Evolutionary conservation across 768 basidiomycete species (phyloP), one percentile per base, ranked within the genome.

Genomic region (Thelephora ganbajun): DNA sequence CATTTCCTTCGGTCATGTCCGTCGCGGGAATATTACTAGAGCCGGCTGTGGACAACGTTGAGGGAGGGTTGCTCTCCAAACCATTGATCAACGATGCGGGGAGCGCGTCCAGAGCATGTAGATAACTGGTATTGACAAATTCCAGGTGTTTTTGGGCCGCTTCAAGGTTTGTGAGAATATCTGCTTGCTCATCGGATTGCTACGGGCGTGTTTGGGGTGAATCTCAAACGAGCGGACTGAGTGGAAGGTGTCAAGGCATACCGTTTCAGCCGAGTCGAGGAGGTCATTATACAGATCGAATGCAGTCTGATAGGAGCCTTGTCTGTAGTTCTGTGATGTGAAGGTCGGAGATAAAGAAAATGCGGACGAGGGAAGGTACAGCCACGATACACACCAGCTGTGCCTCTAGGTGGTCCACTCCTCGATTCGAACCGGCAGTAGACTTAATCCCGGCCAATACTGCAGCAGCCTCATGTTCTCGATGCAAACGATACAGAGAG

Each of bases 171-270:
- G 79, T 89, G 35, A 83, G 69, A 58, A 93, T 79, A 59, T 93
- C 91, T 4, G 84, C 76, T 58, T 90, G 77, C 66, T 94, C 91
- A 56, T 93, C 85, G 22, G 87, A 82, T 56, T 80, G 68, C 90
- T 91, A 59, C 39, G 47, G 26, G 9, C 26, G 26, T 30, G 26
- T 9, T 30, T 30, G 19, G 13, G 35, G 6, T 11, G 26, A 16
- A 33, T 41, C 22, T 41, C 7, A 41, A 22, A 39, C 20, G 37
- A 5, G n/a, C n/a, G n/a, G 39, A 41, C 7, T 11, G 7, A 41
- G 42, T 50, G 44, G 33, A 66, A 79, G 39, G 22, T 20, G 33
- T 33, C 33, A 52, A 46, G 34, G 70, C 83, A 57, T 59, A 91
- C 90, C 39, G 79, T 76, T 51, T 86, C 78, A 43, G 81, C 79